These are phyloP conservation scores for Nymphaea thermarum DNA, from an alignment of 164 flowering plant genomes.

Conservation along the genomic window DNA sequence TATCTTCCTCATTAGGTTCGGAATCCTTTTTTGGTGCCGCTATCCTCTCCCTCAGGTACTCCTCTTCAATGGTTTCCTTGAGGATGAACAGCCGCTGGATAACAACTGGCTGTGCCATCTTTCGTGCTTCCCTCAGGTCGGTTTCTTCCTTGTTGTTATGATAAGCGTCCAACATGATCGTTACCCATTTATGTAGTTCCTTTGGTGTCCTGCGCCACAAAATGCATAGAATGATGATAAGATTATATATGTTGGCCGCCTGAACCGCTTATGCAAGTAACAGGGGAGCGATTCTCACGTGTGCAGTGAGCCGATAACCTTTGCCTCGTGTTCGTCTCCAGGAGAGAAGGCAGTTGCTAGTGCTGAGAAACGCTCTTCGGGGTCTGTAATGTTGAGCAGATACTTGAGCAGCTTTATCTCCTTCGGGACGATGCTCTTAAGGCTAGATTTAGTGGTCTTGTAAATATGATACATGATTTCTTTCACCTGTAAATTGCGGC, in stretches of 20 bases:
- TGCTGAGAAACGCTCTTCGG: constrained; percentile 94
- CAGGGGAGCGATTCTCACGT: constrained; percentile 38
- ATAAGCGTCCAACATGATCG: constrained; percentile 85
- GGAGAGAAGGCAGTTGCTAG: constrained; percentile 87
- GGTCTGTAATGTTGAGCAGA: constrained; percentile 80
- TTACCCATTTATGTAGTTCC: constrained; percentile 91
- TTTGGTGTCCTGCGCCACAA: constrained; percentile 58
- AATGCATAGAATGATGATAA: neutral
- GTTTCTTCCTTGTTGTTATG: constrained; percentile 71
- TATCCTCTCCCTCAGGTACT: constrained; percentile 36
- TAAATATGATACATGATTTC: constrained; percentile 87
- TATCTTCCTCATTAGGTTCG: constrained; percentile 14
- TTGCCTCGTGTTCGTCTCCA: constrained; percentile 52
- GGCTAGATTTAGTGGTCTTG: constrained; percentile 75
- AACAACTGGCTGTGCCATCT: constrained; percentile 59
- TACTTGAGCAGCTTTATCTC: constrained; percentile 88
- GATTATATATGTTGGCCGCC: too few relatives aligned
- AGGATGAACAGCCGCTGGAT: constrained; percentile 78
- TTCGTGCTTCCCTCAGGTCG: constrained; percentile 77
- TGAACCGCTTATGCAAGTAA: neutral
- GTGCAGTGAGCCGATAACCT: constrained; percentile 53
- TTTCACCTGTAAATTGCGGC: constrained; percentile 51
- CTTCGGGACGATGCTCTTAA: constrained; percentile 78
- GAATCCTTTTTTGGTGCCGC: constrained; percentile 15
- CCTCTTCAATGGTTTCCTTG: constrained; percentile 75